Evolutionary conservation across 257 asterid genomes (phyloP).

Genomic region (Penstemon barbatus): DNA sequence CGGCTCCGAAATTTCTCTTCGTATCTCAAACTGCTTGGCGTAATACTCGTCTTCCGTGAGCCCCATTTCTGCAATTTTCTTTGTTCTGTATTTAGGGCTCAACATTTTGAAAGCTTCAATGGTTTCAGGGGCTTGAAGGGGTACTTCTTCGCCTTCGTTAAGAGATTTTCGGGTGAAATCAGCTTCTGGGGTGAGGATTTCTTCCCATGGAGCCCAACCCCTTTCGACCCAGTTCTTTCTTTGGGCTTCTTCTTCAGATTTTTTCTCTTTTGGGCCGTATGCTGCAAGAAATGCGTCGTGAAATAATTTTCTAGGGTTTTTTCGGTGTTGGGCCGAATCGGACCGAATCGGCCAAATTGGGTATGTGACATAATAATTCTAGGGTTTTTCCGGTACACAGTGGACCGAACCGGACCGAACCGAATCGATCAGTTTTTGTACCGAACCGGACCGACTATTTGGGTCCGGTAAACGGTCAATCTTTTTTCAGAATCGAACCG

Average conservation of each 20-base stretch:
- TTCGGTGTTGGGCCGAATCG: too few species aligned
- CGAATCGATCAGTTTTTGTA: too few species aligned
- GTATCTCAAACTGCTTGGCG: slow-evolving; percentile 87
- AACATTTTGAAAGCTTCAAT: slow-evolving; percentile 83
- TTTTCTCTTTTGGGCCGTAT: slow-evolving; percentile 73
- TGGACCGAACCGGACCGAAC: too few species aligned
- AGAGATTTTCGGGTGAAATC: slow-evolving; percentile 79
- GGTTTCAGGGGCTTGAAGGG: slow-evolving; percentile 79
- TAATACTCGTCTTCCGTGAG: slow-evolving; percentile 78
- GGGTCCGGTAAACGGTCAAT: too few species aligned
- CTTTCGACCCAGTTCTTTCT: slow-evolving; percentile 83
- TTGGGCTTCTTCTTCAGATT: slow-evolving; percentile 88
- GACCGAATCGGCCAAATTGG: too few species aligned
- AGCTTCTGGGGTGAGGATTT: slow-evolving; percentile 87
- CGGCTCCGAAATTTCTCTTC: slow-evolving; percentile 81
- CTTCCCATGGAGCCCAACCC: slow-evolving; percentile 99
- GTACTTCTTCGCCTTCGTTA: slow-evolving; percentile 94
- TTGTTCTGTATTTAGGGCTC: slow-evolving; percentile 61
- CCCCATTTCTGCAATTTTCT: slow-evolving; percentile 77
- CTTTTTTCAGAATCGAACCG: too few species aligned
- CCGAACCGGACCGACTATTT: too few species aligned
- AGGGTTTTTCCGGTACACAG: too few species aligned
- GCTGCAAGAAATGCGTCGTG: slow-evolving; percentile 67
- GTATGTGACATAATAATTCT: too few species aligned
- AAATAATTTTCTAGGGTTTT: too few species aligned